Base-by-base conservation (phyloP, 2,329 filamentous ascomycete species). In the Neofusicoccum laricinum region DNA sequence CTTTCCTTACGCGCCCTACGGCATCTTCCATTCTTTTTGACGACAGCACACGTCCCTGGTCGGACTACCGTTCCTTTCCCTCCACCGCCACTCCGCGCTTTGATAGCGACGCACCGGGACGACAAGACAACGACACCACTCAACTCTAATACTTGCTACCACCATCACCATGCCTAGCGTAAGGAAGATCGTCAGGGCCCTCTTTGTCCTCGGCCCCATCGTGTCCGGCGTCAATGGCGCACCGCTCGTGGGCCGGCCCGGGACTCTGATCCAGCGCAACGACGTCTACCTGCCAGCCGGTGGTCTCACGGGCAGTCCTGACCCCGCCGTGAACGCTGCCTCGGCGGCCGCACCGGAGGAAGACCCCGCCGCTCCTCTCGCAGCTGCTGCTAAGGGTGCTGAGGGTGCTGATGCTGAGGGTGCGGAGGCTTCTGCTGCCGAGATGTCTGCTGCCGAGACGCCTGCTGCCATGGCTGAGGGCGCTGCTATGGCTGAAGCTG, bases 151-250 rank as follows among this genome's bases (percentile, higher is more conserved):
- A 66, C 68, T 62, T 68, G 73, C 25, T 7, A 74, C 67, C 69
- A 21, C 34, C 21, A 8, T 62, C 72, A 67, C 68, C 43, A 78
- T 78, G 76, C 75, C 73, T 67, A 74, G 72, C 72, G 64, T 77
- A 71, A 71, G 71, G 66, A 71, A 72, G 63, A 68, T 75, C 67
- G 65, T 78, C 67, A 71, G 70, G 67, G 73, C 70, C 61, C 70
- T 77, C 53, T 67, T 75, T 65, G 73, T 70, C 71, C 69, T 77
- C 67, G 75, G 73, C 32, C 73, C 76, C 38, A 67, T 65, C 51
- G 65, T 77, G 36, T 71, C 65, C 51, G 69, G 41, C 41, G 41
- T 43, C 55, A 59, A 59, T 30, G 55, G 36, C n/a, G 55, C 55
- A 1, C 55, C 55, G 25, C 25, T 59, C 12, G 30, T 59, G n/a